Conservation (phyloP, 2,329 filamentous ascomycete genomes). For the Fonsecaea nubica region DNA sequence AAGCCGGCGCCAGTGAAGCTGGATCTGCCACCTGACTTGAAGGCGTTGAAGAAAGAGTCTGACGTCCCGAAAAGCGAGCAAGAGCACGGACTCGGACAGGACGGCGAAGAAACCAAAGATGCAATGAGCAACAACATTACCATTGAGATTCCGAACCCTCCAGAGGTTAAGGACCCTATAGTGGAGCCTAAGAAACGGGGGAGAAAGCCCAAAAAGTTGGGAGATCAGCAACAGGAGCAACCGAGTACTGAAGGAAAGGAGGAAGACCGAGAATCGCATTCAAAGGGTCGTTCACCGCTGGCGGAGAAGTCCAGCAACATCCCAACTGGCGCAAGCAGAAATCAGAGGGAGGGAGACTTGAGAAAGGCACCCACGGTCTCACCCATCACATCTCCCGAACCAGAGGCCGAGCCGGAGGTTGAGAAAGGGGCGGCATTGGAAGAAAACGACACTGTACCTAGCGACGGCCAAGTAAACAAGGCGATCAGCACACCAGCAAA, state of each 20-base stretch:
- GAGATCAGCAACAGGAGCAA: conserved; percentile 20
- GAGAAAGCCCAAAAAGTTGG: conserved; percentile 36
- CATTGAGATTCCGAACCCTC: conserved; percentile 30
- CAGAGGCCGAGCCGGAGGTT: conserved; percentile 19
- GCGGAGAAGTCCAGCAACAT: conserved; percentile 32
- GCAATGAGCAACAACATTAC: conserved; percentile 27
- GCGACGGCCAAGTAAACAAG: conserved; percentile 12
- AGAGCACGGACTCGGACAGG: conserved; percentile 1
- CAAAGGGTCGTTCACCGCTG: conserved; percentile 22
- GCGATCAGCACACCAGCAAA: conserved; percentile 23
- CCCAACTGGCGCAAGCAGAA: neutral
- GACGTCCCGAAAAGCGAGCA: conserved; percentile 18
- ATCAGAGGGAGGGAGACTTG: neutral
- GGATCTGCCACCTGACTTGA: conserved; percentile 36
- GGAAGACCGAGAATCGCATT: neutral
- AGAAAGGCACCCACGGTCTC: conserved; percentile 26
- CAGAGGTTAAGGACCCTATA: conserved; percentile 22
- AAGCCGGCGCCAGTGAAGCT: conserved; percentile 38
- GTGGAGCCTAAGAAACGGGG: conserved; percentile 40
- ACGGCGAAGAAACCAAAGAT: conserved; percentile 8
- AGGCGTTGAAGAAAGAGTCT: conserved; percentile 34
- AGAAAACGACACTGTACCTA: neutral
- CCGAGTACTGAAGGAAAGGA: conserved; percentile 16
- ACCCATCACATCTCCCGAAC: conserved; percentile 28
- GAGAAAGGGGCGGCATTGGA: neutral